A percentile compares a stretch with the other conserved stretches of the same genome.
phyloP scores from a whole-genome alignment of 192 early-diverging fungal species.

The Physocladia obscura region DNA sequence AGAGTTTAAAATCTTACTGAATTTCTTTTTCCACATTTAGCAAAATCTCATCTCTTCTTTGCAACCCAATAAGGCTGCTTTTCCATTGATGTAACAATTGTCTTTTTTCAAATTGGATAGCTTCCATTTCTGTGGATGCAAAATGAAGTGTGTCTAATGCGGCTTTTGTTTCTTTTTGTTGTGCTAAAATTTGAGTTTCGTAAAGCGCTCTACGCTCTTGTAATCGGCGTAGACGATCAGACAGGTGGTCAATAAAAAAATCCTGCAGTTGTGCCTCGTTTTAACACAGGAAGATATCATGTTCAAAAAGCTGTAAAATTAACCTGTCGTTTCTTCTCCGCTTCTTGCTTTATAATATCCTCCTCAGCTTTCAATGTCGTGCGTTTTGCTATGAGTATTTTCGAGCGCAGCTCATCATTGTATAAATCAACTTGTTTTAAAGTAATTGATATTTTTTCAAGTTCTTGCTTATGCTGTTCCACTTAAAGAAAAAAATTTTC shows the following conservation, averaged over 20 bases:
- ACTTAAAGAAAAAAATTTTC: conserved; percentile 30
- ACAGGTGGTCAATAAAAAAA: conserved; percentile 60
- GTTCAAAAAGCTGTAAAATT: background rate
- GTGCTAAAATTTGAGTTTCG: conserved; percentile 55
- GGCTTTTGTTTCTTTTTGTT: conserved; percentile 58
- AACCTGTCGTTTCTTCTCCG: conserved; percentile 62
- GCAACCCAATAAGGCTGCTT: conserved; percentile 53
- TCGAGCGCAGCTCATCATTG: conserved; percentile 56
- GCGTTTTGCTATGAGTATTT: conserved; percentile 57
- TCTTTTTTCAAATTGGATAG: conserved; percentile 64
- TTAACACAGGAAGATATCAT: background rate
- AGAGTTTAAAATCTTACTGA: conserved; percentile 20
- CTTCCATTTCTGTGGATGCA: conserved; percentile 62
- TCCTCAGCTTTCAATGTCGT: conserved; percentile 65
- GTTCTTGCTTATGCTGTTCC: conserved; percentile 56
- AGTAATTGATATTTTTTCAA: conserved; percentile 58
- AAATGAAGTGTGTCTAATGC: conserved; percentile 60
- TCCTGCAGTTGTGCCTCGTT: conserved; percentile 38
- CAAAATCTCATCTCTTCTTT: conserved; percentile 55
- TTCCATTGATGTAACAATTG: conserved; percentile 66
- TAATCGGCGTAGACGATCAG: conserved; percentile 52
- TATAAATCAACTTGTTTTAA: conserved; percentile 64
- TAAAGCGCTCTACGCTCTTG: conserved; percentile 56
- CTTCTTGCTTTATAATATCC: conserved; percentile 58
- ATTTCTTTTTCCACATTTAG: conserved; percentile 45